A percentile compares a stretch with the other conserved stretches of the same genome.
Evolutionary conservation across 345 rosid genomes (phyloP).

Genomic region (Cardamine chenopodiifolia): DNA sequence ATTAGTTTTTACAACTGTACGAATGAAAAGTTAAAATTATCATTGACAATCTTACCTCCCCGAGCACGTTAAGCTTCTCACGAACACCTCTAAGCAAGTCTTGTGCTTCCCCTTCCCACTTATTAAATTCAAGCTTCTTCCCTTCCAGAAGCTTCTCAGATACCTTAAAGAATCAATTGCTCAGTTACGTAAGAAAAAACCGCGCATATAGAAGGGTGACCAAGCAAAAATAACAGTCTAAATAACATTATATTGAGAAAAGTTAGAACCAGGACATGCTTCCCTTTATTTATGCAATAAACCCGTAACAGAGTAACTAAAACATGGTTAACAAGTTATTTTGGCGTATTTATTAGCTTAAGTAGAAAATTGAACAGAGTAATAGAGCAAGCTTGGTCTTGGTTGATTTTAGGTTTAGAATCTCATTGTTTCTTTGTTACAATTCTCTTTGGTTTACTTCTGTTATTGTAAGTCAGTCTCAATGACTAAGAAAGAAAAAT

Average conservation of each 20-base stretch:
- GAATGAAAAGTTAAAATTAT: background rate
- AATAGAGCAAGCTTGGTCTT: background rate
- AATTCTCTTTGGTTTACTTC: background rate
- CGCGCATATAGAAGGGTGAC: background rate
- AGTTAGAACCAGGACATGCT: slow-evolving; percentile 12
- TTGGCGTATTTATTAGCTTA: no score
- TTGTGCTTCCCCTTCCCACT: slow-evolving; percentile 65
- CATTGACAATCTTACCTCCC: slow-evolving; percentile 60
- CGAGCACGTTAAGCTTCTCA: slow-evolving; percentile 79
- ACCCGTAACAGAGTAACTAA: background rate
- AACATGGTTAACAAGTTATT: no score
- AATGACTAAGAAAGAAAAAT: no score
- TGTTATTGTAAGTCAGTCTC: no score
- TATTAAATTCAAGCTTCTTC: slow-evolving; percentile 66
- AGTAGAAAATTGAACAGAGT: background rate
- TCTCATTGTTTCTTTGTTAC: no score
- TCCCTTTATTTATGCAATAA: background rate
- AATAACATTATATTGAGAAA: background rate
- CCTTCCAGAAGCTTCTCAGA: slow-evolving; percentile 71
- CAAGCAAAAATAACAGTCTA: background rate
- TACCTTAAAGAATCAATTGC: slow-evolving; percentile 51
- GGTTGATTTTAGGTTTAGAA: no score
- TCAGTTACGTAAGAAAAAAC: slow-evolving; percentile 12
- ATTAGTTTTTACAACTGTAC: background rate
- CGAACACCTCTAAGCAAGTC: slow-evolving; percentile 67